Percentiles rank a stretch among this genome's conserved stretches.
Evolutionary conservation across 306 rosid genomes (phyloP).

Genomic region (Vigna reflexopilosa): DNA sequence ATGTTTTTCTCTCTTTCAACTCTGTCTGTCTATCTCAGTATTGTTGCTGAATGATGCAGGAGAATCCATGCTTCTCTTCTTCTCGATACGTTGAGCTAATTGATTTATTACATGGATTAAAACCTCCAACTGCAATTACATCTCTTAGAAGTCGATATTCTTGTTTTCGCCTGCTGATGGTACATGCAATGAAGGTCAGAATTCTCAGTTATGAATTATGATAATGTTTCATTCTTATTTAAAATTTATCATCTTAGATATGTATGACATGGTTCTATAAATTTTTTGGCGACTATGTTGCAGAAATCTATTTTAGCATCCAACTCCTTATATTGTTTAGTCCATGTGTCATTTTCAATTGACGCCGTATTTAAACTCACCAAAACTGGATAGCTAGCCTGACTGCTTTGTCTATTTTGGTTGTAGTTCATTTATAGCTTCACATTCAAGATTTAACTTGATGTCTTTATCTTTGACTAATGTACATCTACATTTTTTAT

Average conservation of each 20-base stretch:
- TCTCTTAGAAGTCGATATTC: slow-evolving; percentile 74
- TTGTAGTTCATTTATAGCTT: slow-evolving; percentile 1
- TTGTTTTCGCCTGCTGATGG: slow-evolving; percentile 69
- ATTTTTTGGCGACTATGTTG: background rate
- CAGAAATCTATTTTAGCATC: slow-evolving; percentile 12
- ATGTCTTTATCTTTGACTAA: background rate
- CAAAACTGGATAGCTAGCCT: slow-evolving; percentile 26
- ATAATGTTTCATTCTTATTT: background rate
- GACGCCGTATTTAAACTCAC: background rate
- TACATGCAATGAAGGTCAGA: slow-evolving; percentile 78
- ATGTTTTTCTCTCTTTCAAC: background rate
- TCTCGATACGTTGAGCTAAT: slow-evolving; percentile 63
- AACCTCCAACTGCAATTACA: slow-evolving; percentile 61
- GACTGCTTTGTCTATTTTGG: slow-evolving; percentile 4
- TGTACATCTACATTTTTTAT: background rate
- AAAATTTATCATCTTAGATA: slow-evolving; percentile 12
- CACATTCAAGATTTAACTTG: slow-evolving; percentile 18
- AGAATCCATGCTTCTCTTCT: slow-evolving; percentile 64
- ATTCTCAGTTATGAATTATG: slow-evolving; percentile 29
- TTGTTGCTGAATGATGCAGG: slow-evolving; percentile 66
- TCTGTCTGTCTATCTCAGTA: slow-evolving; percentile 26
- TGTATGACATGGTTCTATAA: background rate
- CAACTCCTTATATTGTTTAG: background rate
- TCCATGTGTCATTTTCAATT: slow-evolving; percentile 15
- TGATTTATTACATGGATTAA: slow-evolving; percentile 65